Conservation (phyloP, 345 rosid genomes). For the Citropsis articulata region DNA sequence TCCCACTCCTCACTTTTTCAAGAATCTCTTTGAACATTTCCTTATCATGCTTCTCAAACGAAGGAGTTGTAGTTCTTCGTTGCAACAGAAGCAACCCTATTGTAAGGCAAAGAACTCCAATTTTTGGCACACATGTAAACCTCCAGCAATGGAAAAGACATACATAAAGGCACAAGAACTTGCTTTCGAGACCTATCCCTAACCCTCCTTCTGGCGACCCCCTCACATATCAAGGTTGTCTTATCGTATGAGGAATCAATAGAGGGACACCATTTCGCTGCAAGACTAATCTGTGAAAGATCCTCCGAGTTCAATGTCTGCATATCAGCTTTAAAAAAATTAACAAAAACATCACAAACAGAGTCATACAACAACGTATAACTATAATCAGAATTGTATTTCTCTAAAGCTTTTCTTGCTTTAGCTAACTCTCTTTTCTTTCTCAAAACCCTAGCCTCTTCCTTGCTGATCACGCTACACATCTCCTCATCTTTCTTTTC, state of each 20-base stretch:
- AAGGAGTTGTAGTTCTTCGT: constrained; percentile 7
- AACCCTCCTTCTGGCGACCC: constrained; percentile 11
- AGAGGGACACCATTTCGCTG: constrained; percentile 21
- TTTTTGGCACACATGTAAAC: constrained; percentile 11
- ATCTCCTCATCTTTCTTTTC: too few relatives aligned
- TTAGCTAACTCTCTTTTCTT: background rate
- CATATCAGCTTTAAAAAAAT: background rate
- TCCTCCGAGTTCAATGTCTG: background rate
- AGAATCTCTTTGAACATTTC: constrained; percentile 7
- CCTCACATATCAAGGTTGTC: constrained; percentile 5
- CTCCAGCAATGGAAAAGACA: constrained; percentile 13
- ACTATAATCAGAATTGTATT: background rate
- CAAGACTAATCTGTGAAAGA: constrained; percentile 8
- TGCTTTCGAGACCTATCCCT: constrained; percentile 17
- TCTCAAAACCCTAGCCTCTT: constrained; percentile 7
- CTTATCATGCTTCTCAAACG: constrained; percentile 10
- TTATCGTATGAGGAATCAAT: background rate
- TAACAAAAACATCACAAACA: background rate
- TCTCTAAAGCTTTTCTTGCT: constrained; percentile 2
- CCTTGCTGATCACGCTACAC: background rate
- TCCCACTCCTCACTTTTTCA: constrained; percentile 2
- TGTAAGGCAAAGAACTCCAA: constrained; percentile 13
- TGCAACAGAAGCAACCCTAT: constrained; percentile 16
- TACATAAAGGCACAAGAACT: constrained; percentile 23
- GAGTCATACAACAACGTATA: background rate